Evolutionary conservation across 169 alveolate species (phyloP).

Genomic region (Theileria sp.): DNA sequence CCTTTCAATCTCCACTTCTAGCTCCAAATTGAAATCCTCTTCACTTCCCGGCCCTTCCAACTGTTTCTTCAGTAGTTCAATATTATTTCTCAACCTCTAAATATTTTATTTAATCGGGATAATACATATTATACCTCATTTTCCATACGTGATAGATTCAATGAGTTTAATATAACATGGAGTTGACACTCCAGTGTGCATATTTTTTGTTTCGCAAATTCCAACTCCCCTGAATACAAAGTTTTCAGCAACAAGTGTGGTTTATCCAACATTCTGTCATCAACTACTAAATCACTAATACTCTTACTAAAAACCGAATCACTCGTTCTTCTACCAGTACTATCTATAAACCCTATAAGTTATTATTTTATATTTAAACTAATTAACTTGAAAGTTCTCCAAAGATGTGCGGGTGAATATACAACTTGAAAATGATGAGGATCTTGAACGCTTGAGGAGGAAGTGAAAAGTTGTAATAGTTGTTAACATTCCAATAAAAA

Average conservation of each 20-base stretch:
- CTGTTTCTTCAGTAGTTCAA: background rate
- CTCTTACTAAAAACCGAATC: background rate
- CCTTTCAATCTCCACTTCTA: conserved; percentile 15
- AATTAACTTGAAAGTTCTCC: conserved; percentile 12
- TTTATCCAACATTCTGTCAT: background rate
- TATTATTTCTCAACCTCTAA: conserved; percentile 8
- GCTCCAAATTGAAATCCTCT: background rate
- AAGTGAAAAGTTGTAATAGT: conserved; percentile 8
- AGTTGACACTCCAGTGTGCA: conserved; percentile 26
- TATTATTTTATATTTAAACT: background rate
- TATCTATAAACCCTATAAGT: background rate
- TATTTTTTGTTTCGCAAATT: conserved; percentile 39
- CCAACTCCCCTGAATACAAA: conserved; percentile 34
- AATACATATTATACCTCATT: conserved; percentile 9
- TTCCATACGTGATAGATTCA: conserved; percentile 12
- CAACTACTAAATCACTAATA: background rate
- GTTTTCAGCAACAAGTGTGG: background rate
- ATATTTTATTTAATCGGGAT: no score
- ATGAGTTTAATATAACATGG: conserved; percentile 30
- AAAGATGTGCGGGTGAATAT: conserved; percentile 15
- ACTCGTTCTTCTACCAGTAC: background rate
- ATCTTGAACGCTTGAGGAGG: conserved; percentile 14
- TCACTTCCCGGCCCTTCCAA: background rate
- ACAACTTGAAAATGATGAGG: conserved; percentile 17
- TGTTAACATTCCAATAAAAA: conserved; percentile 21